Base-by-base conservation (phyloP, 2,329 filamentous ascomycete genomes). In the Tolypocladium capitatum region DNA sequence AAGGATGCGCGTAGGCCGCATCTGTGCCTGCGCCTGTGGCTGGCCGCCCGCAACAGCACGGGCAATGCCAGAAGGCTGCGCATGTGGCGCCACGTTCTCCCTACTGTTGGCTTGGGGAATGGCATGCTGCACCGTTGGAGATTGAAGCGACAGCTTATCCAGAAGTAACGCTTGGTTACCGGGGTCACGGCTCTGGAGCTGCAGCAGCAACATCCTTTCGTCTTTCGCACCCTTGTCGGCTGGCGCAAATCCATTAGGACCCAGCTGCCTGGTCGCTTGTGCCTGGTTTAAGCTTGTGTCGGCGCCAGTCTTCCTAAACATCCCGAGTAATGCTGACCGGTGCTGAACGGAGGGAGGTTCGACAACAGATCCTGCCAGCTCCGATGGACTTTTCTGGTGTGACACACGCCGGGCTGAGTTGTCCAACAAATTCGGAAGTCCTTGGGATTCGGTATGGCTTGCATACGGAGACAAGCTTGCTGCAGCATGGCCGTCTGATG, bases 321-420 rank as follows among this genome's bases (percentile, higher is more conserved):
- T 75, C 21, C 67, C 71, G 14, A 79, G 62, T 20, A 79, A 61
- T 8, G 71, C 65, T 18, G 67, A 70, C 21, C 73, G 70, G 52
- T 78, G 74, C 42, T 60, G 54, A 28, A 59, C 57, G 6, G 49
- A 51, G 5, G 52, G 50, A 1, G 53, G 49, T 24, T 51, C 52
- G 21, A 61, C 54, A 41, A 52, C 56, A 7, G 58, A 56, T 18
- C 58, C 61, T 34, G 53, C 53, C n/a, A 60, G 46, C 47, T 60
- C 59, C 38, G 57, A 60, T 0, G 62, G 55, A 30, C 54, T 60
- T 13, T 43, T 48, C 33, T 45, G 47, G 2, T 51, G 45, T 16
- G 43, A 27, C 16, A 31, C 44, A 30, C 31, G 40, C 28, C 18
- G 10, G 8, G 34, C 24, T 16, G 43, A 43, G 32, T 28, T 31